phyloP scores from a whole-genome alignment of 192 early-diverging fungal genomes.

The Haplosporangium gracile region DNA sequence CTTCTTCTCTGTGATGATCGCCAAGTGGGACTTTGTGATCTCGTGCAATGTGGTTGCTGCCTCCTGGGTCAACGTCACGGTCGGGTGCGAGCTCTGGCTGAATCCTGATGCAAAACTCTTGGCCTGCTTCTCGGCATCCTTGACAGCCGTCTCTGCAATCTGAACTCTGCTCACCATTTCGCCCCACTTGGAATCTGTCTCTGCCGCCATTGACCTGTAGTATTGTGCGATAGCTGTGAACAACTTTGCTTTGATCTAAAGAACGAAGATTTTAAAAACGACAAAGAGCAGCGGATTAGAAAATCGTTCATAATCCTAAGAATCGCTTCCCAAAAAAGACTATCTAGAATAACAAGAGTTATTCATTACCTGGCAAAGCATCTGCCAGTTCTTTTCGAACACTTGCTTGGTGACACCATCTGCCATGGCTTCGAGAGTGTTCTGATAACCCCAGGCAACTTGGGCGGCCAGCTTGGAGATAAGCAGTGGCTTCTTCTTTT shows the following conservation, averaged over 20 bases:
- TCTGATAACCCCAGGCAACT: constrained; percentile 80
- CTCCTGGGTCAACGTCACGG: constrained; percentile 70
- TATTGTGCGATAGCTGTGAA: constrained; percentile 90
- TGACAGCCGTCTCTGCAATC: constrained; percentile 84
- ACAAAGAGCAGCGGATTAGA: constrained; percentile 2
- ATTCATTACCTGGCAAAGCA: constrained; percentile 76
- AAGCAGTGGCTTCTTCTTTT: constrained; percentile 91
- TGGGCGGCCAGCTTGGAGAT: constrained; percentile 92
- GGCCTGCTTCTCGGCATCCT: constrained; percentile 87
- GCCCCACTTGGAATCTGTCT: constrained; percentile 87
- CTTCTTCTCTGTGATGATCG: constrained; percentile 80
- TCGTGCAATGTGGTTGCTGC: constrained; percentile 81
- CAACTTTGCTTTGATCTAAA: constrained; percentile 90
- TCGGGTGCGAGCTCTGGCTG: constrained; percentile 72
- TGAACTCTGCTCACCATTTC: constrained; percentile 83
- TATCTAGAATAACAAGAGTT: no score
- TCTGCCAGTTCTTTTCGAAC: constrained; percentile 86
- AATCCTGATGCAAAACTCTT: constrained; percentile 73
- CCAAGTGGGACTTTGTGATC: constrained; percentile 72
- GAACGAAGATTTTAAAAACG: not conserved
- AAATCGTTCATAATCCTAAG: not conserved
- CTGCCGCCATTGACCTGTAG: constrained; percentile 82
- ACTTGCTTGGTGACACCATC: constrained; percentile 75
- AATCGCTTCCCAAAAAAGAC: not conserved
- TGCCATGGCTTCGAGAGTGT: constrained; percentile 78